Percentiles rank a stretch among this genome's conserved stretches.
These are phyloP conservation scores for Trichoderma afroharzianum DNA, from an alignment of 2,329 filamentous ascomycete species.

Conservation along the genomic window DNA sequence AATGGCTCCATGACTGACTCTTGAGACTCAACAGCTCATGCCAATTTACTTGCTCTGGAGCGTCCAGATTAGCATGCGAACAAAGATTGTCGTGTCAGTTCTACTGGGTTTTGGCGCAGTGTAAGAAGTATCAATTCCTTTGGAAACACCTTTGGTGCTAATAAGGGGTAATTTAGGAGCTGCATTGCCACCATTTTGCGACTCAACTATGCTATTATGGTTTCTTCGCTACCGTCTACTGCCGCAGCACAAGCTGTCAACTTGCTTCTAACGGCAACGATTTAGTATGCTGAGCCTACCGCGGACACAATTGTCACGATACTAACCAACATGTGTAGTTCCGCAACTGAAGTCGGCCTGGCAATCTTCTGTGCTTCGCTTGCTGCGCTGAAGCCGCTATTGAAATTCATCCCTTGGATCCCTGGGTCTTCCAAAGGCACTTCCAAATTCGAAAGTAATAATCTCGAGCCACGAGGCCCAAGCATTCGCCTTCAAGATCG, in stretches of 20 bases:
- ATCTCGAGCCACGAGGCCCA: not conserved
- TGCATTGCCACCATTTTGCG: conserved; percentile 1
- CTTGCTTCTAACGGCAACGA: not conserved
- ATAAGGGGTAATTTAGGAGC: not conserved
- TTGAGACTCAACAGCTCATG: not conserved
- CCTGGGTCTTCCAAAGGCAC: conserved; percentile 1
- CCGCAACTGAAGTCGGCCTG: not conserved
- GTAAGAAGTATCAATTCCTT: not conserved
- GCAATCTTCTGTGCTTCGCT: conserved; percentile 4
- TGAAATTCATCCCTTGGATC: not conserved
- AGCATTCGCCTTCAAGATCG: conserved; percentile 6
- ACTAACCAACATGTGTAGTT: not conserved
- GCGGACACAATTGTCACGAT: too few relatives aligned
- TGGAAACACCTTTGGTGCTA: not conserved
- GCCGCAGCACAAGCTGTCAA: not conserved
- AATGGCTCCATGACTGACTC: not conserved
- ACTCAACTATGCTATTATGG: not conserved
- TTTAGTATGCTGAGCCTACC: not conserved
- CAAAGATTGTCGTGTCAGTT: not conserved
- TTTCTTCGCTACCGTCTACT: not conserved
- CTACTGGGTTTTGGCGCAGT: not conserved
- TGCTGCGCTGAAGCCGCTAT: not conserved
- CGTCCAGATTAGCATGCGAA: not conserved
- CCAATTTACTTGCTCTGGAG: conserved; percentile 2
- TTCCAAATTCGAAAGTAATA: not conserved